Evolutionary conservation across 2,329 filamentous ascomycete species (phyloP).

Genomic region (Emmonsiellopsis sp.): DNA sequence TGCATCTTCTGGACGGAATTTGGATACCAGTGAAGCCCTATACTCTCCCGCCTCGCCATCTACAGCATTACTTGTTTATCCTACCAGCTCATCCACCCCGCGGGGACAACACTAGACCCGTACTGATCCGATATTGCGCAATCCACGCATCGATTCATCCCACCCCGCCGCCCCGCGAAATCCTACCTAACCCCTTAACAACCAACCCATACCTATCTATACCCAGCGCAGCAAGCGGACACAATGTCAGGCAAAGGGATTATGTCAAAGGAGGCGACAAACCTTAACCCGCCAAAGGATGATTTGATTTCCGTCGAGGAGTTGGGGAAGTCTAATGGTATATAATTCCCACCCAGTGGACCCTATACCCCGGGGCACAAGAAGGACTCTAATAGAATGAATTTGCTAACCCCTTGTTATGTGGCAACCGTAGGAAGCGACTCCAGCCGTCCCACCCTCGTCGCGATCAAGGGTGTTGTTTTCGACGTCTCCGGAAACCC

Average conservation of each 20-base stretch:
- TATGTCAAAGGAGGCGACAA: slow-evolving; percentile 13
- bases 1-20: no score
- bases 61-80: no score
- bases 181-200: neutral
- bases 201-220: neutral
- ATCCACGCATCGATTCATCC: no score
- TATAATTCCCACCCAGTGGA: slow-evolving; percentile 25
- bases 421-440: slow-evolving; percentile 13
- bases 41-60: no score
- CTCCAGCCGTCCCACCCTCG: slow-evolving; percentile 40
- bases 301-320: slow-evolving; percentile 76
- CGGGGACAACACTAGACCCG: no score
- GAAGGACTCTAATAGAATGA: neutral
- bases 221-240: neutral
- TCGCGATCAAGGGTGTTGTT: slow-evolving; percentile 73
- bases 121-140: no score
- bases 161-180: neutral
- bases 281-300: slow-evolving; percentile 72
- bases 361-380: neutral
- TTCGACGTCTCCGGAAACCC: slow-evolving; percentile 91
- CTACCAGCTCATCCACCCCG: no score
- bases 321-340: slow-evolving; percentile 75
- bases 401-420: neutral
- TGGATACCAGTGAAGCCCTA: no score
- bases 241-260: slow-evolving; percentile 11